phyloP scores from a whole-genome alignment of 495 filamentous ascomycete species.

The Polyplosphaeria fusca region DNA sequence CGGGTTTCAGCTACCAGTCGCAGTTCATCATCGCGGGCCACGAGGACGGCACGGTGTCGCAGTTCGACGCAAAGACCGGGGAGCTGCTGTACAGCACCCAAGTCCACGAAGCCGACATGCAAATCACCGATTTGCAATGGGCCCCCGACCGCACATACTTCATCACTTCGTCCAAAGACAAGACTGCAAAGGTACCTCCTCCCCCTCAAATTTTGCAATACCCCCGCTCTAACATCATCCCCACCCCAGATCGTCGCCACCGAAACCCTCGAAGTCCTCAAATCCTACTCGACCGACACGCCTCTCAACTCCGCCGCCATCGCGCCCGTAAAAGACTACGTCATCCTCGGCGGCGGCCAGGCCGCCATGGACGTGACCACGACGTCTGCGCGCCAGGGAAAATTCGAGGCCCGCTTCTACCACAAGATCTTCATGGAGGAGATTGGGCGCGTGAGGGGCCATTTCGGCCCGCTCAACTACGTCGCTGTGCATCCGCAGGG shows the following conservation, averaged over 20 bases:
- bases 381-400: conserved; percentile 87
- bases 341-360: conserved; percentile 95
- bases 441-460: conserved; percentile 91
- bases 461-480: conserved; percentile 92
- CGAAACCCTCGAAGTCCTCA: conserved; percentile 82
- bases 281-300: conserved; percentile 90
- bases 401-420: conserved; percentile 98
- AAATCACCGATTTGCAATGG: conserved; percentile 91
- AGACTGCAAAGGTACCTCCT: conserved; percentile 79
- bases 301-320: conserved; percentile 93
- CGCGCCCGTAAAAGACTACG: conserved; percentile 91
- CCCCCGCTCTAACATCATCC: too few species aligned
- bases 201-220: too few species aligned
- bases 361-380: conserved; percentile 99
- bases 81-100: conserved; percentile 74
- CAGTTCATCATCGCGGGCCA: conserved; percentile 97
- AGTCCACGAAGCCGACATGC: conserved; percentile 76
- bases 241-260: conserved; percentile 75
- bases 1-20: conserved; percentile 86
- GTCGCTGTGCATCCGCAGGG: conserved; percentile 87
- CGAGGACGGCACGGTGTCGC: conserved; percentile 89
- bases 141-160: conserved; percentile 91
- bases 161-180: conserved; percentile 96
- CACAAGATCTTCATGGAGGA: conserved; percentile 99
- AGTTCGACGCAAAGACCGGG: conserved; percentile 92